phyloP scores from a whole-genome alignment of 768 basidiomycete genomes.

The Boletus barrowsii region DNA sequence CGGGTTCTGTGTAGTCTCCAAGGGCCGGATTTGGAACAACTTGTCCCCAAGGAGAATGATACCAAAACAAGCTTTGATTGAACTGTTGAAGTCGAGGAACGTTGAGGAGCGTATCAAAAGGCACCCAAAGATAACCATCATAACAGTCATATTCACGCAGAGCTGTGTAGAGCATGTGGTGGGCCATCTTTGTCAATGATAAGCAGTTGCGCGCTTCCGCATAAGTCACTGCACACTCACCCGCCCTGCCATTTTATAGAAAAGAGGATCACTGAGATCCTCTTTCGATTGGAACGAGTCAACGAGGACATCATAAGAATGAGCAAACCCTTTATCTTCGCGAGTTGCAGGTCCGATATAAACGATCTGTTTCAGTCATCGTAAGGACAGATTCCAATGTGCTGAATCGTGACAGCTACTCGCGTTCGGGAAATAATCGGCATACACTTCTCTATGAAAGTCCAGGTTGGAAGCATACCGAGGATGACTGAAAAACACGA shows the following conservation, averaged over 20 bases:
- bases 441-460: conserved; percentile 44
- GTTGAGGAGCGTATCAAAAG: conserved; percentile 50
- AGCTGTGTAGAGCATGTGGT: conserved; percentile 52
- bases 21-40: conserved; percentile 41
- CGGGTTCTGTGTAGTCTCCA: conserved; percentile 8
- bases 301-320: conserved; percentile 50
- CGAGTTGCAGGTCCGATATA: conserved; percentile 47
- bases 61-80: conserved; percentile 46
- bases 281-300: conserved; percentile 47
- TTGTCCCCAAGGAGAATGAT: conserved; percentile 46
- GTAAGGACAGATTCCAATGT: neutral
- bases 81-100: conserved; percentile 47
- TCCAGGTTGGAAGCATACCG: conserved; percentile 47
- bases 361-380: conserved; percentile 34
- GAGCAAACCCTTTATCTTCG: conserved; percentile 44
- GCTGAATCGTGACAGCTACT: conserved; percentile 5
- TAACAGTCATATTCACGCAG: conserved; percentile 44
- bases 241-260: conserved; percentile 44
- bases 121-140: conserved; percentile 51
- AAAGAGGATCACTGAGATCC: conserved; percentile 35
- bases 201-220: neutral
- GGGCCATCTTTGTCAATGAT: conserved; percentile 38
- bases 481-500: conserved; percentile 51
- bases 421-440: conserved; percentile 49
- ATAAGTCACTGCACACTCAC: conserved; percentile 23